Evolutionary conservation across 129 eudicot genomes (phyloP).

Genomic region (Silybum marianum): DNA sequence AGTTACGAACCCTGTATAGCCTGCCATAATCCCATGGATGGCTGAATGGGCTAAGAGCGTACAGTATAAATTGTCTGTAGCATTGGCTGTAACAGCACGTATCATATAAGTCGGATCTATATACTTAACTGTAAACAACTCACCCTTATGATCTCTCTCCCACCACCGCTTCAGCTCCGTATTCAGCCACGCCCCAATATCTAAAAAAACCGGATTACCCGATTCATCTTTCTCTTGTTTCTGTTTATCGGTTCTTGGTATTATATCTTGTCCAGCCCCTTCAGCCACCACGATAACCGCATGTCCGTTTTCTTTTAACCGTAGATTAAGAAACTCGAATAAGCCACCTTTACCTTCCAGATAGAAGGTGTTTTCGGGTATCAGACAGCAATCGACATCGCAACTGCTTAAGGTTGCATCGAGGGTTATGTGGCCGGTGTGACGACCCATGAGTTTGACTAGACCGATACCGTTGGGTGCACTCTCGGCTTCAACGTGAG

Average conservation of each 20-base stretch:
- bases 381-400: constrained; percentile 83
- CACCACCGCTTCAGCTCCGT: constrained; percentile 78
- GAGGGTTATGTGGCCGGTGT: constrained; percentile 80
- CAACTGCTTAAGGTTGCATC: constrained; percentile 82
- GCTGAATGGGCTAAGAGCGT: constrained; percentile 80
- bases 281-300: constrained; percentile 87
- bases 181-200: constrained; percentile 75
- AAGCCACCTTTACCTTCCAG: constrained; percentile 84
- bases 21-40: constrained; percentile 86
- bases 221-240: constrained; percentile 66
- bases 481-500: constrained; percentile 88
- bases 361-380: constrained; percentile 68
- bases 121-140: constrained; percentile 63
- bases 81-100: constrained; percentile 79
- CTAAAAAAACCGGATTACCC: constrained; percentile 71
- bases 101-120: constrained; percentile 88
- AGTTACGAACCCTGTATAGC: constrained; percentile 73
- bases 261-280: constrained; percentile 79
- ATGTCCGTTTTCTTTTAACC: constrained; percentile 61
- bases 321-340: constrained; percentile 52
- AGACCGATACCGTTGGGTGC: constrained; percentile 75
- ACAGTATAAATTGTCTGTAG: constrained; percentile 76
- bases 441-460: constrained; percentile 90
- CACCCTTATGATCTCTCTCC: constrained; percentile 63
- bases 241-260: constrained; percentile 47